Evolutionary conservation across 2,329 filamentous ascomycete genomes (phyloP).

Genomic region (Hypoxylon sp.): DNA sequence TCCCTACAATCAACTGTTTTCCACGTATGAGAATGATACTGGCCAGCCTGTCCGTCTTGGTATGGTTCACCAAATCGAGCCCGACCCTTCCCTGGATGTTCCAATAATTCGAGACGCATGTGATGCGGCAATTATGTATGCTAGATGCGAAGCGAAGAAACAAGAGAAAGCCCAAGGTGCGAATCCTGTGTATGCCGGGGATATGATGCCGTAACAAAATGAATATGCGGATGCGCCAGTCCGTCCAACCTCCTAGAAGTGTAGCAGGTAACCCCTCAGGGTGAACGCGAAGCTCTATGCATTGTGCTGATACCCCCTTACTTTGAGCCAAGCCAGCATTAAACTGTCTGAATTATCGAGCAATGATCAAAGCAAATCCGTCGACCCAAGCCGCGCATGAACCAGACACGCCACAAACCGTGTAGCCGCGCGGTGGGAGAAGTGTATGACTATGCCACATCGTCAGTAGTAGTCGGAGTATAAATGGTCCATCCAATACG

Average conservation of each 20-base stretch:
- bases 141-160: conserved; percentile 34
- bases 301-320: background rate
- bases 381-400: conserved; percentile 86
- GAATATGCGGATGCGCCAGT: conserved; percentile 38
- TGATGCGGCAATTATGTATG: conserved; percentile 37
- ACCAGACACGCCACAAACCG: conserved; percentile 87
- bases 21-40: conserved; percentile 29
- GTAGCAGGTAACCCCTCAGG: conserved; percentile 15
- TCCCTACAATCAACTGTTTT: conserved; percentile 27
- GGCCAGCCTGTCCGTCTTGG: conserved; percentile 26
- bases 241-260: conserved; percentile 14
- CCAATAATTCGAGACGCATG: conserved; percentile 13
- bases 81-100: conserved; percentile 4
- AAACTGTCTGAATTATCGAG: conserved; percentile 62
- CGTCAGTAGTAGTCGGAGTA: conserved; percentile 42
- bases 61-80: conserved; percentile 24
- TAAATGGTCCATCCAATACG: conserved; percentile 55
- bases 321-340: conserved; percentile 10
- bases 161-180: conserved; percentile 19
- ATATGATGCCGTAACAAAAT: conserved; percentile 38
- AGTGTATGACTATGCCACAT: conserved; percentile 76
- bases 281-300: conserved; percentile 2
- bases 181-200: conserved; percentile 36
- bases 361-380: conserved; percentile 85
- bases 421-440: conserved; percentile 90